A percentile compares a stretch with the other conserved stretches of the same genome.
phyloP scores from a whole-genome alignment of 768 basidiomycete species.

The Russula lepida region DNA sequence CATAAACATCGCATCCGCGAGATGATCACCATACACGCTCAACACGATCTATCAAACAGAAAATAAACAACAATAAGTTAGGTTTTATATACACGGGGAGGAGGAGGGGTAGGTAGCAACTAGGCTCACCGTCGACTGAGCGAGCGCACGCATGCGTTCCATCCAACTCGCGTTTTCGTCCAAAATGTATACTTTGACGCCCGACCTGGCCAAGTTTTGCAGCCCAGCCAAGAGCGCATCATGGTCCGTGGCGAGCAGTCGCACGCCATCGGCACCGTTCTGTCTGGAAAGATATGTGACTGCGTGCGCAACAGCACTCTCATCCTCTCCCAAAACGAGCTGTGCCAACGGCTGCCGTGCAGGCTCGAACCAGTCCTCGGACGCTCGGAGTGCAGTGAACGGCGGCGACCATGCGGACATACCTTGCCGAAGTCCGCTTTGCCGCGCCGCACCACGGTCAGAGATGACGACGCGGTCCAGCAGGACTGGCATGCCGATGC shows the following conservation, averaged over 20 bases:
- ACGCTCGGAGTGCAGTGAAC: slow-evolving; percentile 32
- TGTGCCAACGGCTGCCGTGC: slow-evolving; percentile 35
- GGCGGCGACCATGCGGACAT: slow-evolving; percentile 29
- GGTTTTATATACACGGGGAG: background rate
- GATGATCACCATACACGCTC: slow-evolving; percentile 14
- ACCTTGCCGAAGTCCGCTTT: slow-evolving; percentile 6
- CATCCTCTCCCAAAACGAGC: slow-evolving; percentile 37
- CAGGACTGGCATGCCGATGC: slow-evolving; percentile 60
- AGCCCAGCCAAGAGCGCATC: slow-evolving; percentile 51
- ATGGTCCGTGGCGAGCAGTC: slow-evolving; percentile 50
- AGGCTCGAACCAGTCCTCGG: slow-evolving; percentile 35
- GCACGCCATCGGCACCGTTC: slow-evolving; percentile 38
- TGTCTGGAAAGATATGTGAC: slow-evolving; percentile 66
- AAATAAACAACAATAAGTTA: background rate
- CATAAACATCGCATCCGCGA: slow-evolving; percentile 18
- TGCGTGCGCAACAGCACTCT: slow-evolving; percentile 28
- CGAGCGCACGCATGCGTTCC: slow-evolving; percentile 17
- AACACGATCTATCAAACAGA: slow-evolving; percentile 10
- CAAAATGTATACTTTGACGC: slow-evolving; percentile 11
- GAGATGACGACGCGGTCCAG: slow-evolving; percentile 70
- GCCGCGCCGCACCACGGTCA: slow-evolving; percentile 59
- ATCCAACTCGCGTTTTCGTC: slow-evolving; percentile 15
- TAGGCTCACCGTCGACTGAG: slow-evolving; percentile 15
- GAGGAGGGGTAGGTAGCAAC: background rate
- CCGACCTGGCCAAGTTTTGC: slow-evolving; percentile 33